Percentiles rank a stretch among this genome's conserved stretches.
phyloP scores from a whole-genome alignment of 805 yeast species.

The Vanderwaltozyma polyspora region DNA sequence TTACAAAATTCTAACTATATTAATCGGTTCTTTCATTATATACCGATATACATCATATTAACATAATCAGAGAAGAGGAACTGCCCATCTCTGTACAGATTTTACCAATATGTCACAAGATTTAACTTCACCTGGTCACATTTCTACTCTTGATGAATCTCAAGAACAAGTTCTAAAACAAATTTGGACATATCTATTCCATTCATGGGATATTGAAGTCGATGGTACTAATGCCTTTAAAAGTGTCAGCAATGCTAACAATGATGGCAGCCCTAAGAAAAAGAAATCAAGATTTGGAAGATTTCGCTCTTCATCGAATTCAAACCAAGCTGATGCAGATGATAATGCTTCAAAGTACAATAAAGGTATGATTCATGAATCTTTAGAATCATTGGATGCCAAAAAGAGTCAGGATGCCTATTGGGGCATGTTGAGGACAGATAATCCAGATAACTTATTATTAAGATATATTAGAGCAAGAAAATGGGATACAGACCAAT shows the following conservation, averaged over 20 bases:
- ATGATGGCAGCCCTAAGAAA: background rate
- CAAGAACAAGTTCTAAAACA: slow-evolving; percentile 59
- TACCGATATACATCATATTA: no score
- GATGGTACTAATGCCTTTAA: slow-evolving; percentile 18
- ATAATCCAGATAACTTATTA: slow-evolving; percentile 68
- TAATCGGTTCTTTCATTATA: no score
- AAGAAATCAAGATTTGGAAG: slow-evolving; percentile 1
- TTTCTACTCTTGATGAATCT: slow-evolving; percentile 32
- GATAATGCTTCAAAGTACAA: background rate
- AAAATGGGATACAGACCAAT: slow-evolving; percentile 65
- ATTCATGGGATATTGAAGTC: slow-evolving; percentile 43
- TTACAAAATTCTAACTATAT: no score
- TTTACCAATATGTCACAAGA: slow-evolving; percentile 5
- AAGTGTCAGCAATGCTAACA: background rate
- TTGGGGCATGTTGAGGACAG: slow-evolving; percentile 58
- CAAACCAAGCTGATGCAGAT: slow-evolving; percentile 3
- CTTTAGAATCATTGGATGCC: slow-evolving; percentile 42
- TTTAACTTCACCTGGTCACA: slow-evolving; percentile 3
- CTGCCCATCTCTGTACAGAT: no score
- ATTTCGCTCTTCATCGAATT: slow-evolving; percentile 1
- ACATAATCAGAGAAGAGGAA: no score
- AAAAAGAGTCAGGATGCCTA: slow-evolving; percentile 39
- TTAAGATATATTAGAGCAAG: slow-evolving; percentile 78
- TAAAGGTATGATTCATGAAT: slow-evolving; percentile 34
- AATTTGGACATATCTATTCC: slow-evolving; percentile 55